Conservation (phyloP, 2,329 filamentous ascomycete genomes). For the Botryotinia narcissicola region DNA sequence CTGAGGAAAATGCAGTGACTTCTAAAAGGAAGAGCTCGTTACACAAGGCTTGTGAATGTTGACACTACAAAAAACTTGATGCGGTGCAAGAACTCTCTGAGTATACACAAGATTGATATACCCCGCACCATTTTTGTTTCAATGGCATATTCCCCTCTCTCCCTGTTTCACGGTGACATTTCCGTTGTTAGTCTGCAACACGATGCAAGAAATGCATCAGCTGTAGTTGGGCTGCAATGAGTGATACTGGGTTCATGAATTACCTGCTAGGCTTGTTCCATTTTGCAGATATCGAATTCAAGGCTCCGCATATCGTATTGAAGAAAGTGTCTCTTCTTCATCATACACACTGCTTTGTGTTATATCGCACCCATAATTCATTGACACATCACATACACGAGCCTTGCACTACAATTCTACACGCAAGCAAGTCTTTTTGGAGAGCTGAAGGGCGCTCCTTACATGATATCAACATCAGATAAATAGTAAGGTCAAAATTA, state of each 20-base stretch:
- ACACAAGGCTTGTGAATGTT: not conserved
- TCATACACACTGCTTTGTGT: not conserved
- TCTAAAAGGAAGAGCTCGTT: not conserved
- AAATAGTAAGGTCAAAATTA: not conserved
- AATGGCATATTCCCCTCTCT: not conserved
- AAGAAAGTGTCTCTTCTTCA: not conserved
- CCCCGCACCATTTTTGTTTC: not conserved
- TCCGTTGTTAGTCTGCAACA: not conserved
- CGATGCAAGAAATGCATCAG: not conserved
- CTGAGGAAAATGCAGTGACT: not conserved
- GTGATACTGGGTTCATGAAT: not conserved
- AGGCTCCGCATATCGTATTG: not conserved
- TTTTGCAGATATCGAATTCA: not conserved
- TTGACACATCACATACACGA: not conserved
- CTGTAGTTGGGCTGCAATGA: not conserved
- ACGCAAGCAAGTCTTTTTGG: not conserved
- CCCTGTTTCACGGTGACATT: not conserved
- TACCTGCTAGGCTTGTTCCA: not conserved
- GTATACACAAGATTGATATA: not conserved
- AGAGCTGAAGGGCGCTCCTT: not conserved
- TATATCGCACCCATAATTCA: not conserved
- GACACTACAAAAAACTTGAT: not conserved
- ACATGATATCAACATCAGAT: not conserved
- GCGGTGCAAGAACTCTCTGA: no score
- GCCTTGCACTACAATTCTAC: not conserved